Percentiles rank a stretch among this genome's conserved stretches.
Conservation (phyloP, 2,329 filamentous ascomycete genomes). For the Phyllachora maydis region DNA sequence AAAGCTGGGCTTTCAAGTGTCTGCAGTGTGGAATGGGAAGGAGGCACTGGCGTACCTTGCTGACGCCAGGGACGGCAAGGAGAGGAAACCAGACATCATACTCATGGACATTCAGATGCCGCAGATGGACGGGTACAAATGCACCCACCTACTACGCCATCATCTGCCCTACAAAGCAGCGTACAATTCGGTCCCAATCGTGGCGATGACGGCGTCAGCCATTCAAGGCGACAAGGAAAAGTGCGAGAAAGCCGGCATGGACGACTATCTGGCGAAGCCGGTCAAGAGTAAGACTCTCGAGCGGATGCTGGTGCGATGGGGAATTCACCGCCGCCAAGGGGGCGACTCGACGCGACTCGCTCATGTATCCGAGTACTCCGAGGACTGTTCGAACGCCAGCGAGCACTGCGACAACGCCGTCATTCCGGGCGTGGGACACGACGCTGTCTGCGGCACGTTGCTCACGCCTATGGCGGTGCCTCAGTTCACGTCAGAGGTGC, state of each 20-base stretch:
- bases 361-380: conserved; percentile 1
- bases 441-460: background rate
- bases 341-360: conserved; percentile 1
- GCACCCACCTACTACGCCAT: conserved; percentile 52
- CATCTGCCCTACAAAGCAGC: conserved; percentile 41
- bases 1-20: conserved; percentile 51
- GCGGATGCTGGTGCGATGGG: conserved; percentile 15
- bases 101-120: conserved; percentile 65
- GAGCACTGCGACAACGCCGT: conserved; percentile 7
- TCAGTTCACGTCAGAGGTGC: background rate
- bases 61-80: conserved; percentile 25
- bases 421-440: conserved; percentile 5
- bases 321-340: conserved; percentile 3
- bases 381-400: conserved; percentile 7
- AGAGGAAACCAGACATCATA: conserved; percentile 49
- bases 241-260: conserved; percentile 31
- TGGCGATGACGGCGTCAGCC: conserved; percentile 34
- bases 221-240: conserved; percentile 30
- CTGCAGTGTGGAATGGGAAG: conserved; percentile 57
- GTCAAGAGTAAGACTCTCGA: conserved; percentile 25
- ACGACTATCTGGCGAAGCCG: conserved; percentile 32
- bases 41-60: conserved; percentile 58
- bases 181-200: conserved; percentile 32
- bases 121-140: conserved; percentile 58
- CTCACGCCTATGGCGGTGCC: background rate